A percentile compares a stretch with the other conserved stretches of the same genome.
Evolutionary conservation across 2,329 filamentous ascomycete genomes (phyloP).

Genomic region (Pseudogymnoascus sp.): DNA sequence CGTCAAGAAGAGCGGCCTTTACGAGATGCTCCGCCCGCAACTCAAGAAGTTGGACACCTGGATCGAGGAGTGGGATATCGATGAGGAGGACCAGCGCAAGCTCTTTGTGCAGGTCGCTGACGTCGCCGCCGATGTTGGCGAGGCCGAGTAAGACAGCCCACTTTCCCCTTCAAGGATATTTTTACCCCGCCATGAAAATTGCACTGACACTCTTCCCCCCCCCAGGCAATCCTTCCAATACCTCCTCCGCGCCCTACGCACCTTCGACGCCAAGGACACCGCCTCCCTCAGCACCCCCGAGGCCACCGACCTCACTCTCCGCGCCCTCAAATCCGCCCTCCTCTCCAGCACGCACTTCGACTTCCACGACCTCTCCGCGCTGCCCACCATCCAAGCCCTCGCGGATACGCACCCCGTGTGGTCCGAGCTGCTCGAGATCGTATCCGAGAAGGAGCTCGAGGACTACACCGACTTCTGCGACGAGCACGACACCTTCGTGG

Average conservation of each 20-base stretch:
- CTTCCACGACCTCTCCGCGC: constrained; percentile 62
- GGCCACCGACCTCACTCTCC: constrained; percentile 55
- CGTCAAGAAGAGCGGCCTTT: constrained; percentile 66
- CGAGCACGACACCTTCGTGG: constrained; percentile 79
- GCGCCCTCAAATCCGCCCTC: constrained; percentile 60
- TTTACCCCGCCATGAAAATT: constrained; percentile 19
- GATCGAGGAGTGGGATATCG: constrained; percentile 75
- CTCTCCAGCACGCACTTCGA: constrained; percentile 59
- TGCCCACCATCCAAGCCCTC: constrained; percentile 76
- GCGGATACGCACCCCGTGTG: constrained; percentile 75
- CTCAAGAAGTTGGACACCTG: constrained; percentile 75
- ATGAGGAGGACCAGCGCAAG: constrained; percentile 74
- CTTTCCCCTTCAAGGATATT: constrained; percentile 7
- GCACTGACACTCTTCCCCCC: not conserved
- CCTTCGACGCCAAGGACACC: constrained; percentile 49
- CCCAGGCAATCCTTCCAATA: constrained; percentile 56
- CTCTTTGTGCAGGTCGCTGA: constrained; percentile 78
- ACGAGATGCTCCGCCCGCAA: constrained; percentile 75
- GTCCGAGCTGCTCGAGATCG: constrained; percentile 90
- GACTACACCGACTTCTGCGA: constrained; percentile 94
- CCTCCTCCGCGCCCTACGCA: constrained; percentile 53
- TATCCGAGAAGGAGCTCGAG: constrained; percentile 87
- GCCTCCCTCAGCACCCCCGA: constrained; percentile 50
- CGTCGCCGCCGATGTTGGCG: constrained; percentile 67
- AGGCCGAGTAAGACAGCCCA: constrained; percentile 55